phyloP scores from a whole-genome alignment of 208 protist genomes.

The Vickermania ingenoplastis region DNA sequence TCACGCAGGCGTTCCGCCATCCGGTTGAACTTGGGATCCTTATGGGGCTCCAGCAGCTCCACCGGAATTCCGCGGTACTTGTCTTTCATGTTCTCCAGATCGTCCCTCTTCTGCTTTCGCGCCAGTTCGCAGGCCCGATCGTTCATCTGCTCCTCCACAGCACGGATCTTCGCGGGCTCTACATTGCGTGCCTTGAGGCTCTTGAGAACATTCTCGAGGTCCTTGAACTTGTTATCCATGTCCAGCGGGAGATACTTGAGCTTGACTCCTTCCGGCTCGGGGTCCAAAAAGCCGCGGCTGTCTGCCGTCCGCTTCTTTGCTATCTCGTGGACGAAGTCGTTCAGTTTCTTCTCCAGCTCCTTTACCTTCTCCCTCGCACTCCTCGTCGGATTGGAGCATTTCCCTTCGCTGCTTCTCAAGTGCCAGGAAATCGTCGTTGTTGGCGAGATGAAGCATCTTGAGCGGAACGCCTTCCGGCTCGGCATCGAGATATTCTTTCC shows the following conservation, averaged over 20 bases:
- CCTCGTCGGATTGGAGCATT: constrained; percentile 9
- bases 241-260: constrained; percentile 28
- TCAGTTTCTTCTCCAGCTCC: constrained; percentile 27
- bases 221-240: constrained; percentile 31
- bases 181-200: constrained; percentile 19
- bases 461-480: constrained; percentile 28
- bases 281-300: constrained; percentile 35
- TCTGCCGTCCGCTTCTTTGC: constrained; percentile 24
- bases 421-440: constrained; percentile 17
- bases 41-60: constrained; percentile 10
- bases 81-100: constrained; percentile 18
- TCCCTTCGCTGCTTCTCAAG: constrained; percentile 21
- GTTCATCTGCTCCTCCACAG: constrained; percentile 47
- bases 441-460: constrained; percentile 18
- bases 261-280: constrained; percentile 23
- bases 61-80: constrained; percentile 12
- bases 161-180: constrained; percentile 22
- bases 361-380: constrained; percentile 7
- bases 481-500: constrained; percentile 18
- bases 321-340: constrained; percentile 22
- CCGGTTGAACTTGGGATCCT: constrained; percentile 17
- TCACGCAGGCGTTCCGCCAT: constrained; percentile 13
- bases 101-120: constrained; percentile 25
- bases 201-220: constrained; percentile 35
- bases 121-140: constrained; percentile 45